Base-by-base conservation (phyloP, 2,329 filamentous ascomycete species). In the Diaporthe vaccinii region DNA sequence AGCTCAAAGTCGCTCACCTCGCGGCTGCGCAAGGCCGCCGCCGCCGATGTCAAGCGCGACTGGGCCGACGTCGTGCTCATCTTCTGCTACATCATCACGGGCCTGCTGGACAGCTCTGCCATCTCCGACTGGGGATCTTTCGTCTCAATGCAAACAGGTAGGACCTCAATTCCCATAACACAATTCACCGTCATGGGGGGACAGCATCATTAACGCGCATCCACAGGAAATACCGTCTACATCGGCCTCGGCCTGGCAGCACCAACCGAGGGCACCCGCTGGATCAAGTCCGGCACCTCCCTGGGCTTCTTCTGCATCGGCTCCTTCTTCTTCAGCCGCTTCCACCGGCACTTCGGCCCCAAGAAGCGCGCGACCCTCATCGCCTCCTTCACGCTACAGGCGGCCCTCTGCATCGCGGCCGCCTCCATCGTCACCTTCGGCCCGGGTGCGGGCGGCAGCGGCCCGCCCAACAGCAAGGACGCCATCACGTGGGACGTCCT, bases 141-240 rank as follows among this genome's bases (percentile, higher is more conserved):
- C 79, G 93, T 95, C 55, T 94, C 92, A 79, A 96, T 96, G 94
- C 94, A 96, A 81, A 96, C 94, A 44, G 93, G 93, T 90, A 80
- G 77, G 86, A n/a, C n/a, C n/a, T 17, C 28, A 0, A 8, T 1
- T 3, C 17, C 28, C 15, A 4, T 9, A 6, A 3, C 25, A 14
- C 17, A 34, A 4, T 34, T 12, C 41, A 20, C 8, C 7, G 2
- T 7, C 14, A 28, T 3, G 58, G 20, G 20, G 20, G 3, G 8
- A 41, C 59, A 65, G 46, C 7, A 41, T 44, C 41, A 31, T 22
- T 65, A 2, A 62, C 34, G 12, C 9, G 10, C 31, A 25, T 8
- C 5, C 14, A 34, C 36, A 91, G 89, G 93, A 75, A 96, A 96
- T 83, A 95, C 94, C 7, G 90, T 96, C 65, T 96, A 95, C 82